These are phyloP conservation scores for Colletotrichum sansevieriae DNA, from an alignment of 2,329 filamentous ascomycete genomes.

Conservation along the genomic window DNA sequence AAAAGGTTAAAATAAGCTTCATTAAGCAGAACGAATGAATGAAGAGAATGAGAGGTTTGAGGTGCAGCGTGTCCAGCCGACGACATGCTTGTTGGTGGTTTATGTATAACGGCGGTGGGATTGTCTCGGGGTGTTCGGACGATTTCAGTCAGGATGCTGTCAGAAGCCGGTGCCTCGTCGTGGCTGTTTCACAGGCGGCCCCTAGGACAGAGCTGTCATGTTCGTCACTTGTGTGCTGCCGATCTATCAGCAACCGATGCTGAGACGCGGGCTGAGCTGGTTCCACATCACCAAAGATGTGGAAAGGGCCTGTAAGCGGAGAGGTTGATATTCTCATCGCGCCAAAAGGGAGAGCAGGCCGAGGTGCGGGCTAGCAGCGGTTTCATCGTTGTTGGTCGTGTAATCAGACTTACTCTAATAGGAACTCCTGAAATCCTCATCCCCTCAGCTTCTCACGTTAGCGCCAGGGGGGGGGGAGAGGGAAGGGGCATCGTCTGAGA, in stretches of 20 bases:
- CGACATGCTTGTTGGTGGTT: too few relatives aligned
- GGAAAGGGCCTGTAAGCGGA: not conserved
- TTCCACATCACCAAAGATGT: not conserved
- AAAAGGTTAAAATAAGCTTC: too few relatives aligned
- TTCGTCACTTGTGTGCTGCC: not conserved
- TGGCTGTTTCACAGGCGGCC: not conserved
- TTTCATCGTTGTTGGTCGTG: not conserved
- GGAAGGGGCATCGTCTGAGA: too few relatives aligned
- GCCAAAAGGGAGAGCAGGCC: not conserved
- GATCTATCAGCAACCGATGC: conserved; percentile 3
- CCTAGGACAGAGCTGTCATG: not conserved
- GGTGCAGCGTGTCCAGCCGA: too few relatives aligned
- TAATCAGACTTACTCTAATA: not conserved
- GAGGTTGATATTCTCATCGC: conserved; percentile 1
- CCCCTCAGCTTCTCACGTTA: too few relatives aligned
- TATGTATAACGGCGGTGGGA: too few relatives aligned
- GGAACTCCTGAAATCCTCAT: not conserved
- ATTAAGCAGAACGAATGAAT: not conserved
- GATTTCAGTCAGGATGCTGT: not conserved
- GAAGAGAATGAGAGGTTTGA: too few relatives aligned
- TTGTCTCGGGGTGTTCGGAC: too few relatives aligned
- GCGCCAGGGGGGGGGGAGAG: too few relatives aligned
- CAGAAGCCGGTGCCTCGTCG: not conserved
- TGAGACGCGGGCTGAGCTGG: not conserved
- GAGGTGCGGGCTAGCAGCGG: not conserved